These are phyloP conservation scores for Metarhizium guizhouense DNA, from an alignment of 2,329 filamentous ascomycete species.

Conservation along the genomic window DNA sequence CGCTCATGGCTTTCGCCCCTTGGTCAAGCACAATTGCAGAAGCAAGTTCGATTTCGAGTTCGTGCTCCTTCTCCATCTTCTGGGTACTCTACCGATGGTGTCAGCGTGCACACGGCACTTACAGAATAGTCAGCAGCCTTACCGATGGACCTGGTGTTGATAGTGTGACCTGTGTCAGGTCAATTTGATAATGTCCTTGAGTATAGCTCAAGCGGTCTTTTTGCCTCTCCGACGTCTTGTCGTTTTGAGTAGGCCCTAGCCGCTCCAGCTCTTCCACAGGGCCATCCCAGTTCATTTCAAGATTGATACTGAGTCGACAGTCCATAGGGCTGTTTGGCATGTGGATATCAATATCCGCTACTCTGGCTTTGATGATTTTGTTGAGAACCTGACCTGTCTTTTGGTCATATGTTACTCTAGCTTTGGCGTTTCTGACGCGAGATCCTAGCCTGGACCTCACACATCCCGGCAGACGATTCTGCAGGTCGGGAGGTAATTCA, in stretches of 20 bases:
- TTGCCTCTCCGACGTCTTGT: conserved; percentile 50
- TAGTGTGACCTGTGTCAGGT: conserved; percentile 80
- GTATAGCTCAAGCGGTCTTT: conserved; percentile 91
- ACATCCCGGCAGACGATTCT: conserved; percentile 53
- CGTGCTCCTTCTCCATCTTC: conserved; percentile 57
- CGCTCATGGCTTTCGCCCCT: conserved; percentile 44
- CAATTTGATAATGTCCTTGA: conserved; percentile 80
- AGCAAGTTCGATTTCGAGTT: conserved; percentile 72
- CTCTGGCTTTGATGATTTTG: conserved; percentile 85
- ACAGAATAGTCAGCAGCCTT: conserved; percentile 11
- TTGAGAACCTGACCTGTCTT: conserved; percentile 60
- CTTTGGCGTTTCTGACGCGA: conserved; percentile 35
- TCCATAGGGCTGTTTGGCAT: conserved; percentile 73
- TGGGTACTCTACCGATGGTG: conserved; percentile 24
- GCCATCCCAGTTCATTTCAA: conserved; percentile 84
- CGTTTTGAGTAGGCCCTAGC: conserved; percentile 24
- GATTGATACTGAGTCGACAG: conserved; percentile 86
- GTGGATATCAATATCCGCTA: conserved; percentile 80
- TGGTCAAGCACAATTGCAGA: conserved; percentile 56
- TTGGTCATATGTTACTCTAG: conserved; percentile 67
- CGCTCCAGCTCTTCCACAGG: conserved; percentile 47
- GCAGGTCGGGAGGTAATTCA: conserved; percentile 54
- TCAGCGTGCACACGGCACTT: neutral
- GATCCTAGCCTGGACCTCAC: conserved; percentile 47
- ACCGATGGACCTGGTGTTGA: conserved; percentile 26